Conservation (phyloP, 768 basidiomycete species). For the Astraeus odoratus region DNA sequence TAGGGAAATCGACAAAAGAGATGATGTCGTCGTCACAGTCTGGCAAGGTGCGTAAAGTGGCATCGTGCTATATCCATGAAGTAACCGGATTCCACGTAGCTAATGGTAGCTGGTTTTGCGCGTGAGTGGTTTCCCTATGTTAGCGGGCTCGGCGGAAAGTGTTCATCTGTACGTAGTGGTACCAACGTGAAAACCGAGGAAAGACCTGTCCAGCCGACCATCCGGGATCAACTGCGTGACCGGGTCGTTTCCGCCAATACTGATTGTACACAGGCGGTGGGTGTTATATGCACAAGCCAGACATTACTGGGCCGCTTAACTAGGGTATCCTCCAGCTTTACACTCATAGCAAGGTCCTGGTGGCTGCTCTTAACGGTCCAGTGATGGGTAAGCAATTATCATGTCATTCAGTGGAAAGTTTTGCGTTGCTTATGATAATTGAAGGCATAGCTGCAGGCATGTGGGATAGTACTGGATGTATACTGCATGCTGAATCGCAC, state of each 20-base stretch:
- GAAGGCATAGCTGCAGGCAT: slow-evolving; percentile 62
- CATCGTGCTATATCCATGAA: background rate
- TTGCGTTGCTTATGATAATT: slow-evolving; percentile 4
- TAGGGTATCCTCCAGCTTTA: slow-evolving; percentile 41
- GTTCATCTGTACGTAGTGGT: slow-evolving; percentile 37
- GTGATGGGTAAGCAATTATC: slow-evolving; percentile 56
- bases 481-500: background rate
- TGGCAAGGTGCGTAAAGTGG: slow-evolving; percentile 47
- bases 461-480: background rate
- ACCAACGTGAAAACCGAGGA: slow-evolving; percentile 43
- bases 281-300: slow-evolving; percentile 9
- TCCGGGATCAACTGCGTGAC: slow-evolving; percentile 43
- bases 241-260: slow-evolving; percentile 45
- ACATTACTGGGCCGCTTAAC: background rate
- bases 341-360: slow-evolving; percentile 59
- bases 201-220: slow-evolving; percentile 11
- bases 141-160: background rate
- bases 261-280: slow-evolving; percentile 59
- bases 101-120: slow-evolving; percentile 67
- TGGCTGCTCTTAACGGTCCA: slow-evolving; percentile 69
- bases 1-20: slow-evolving; percentile 49
- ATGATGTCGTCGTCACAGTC: slow-evolving; percentile 58
- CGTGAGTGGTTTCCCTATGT: slow-evolving; percentile 36
- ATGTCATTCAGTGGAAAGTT: background rate
- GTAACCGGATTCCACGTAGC: slow-evolving; percentile 29